Evolutionary conservation across 805 yeast genomes (phyloP).

Genomic region (Metschnikowia lochheadii): DNA sequence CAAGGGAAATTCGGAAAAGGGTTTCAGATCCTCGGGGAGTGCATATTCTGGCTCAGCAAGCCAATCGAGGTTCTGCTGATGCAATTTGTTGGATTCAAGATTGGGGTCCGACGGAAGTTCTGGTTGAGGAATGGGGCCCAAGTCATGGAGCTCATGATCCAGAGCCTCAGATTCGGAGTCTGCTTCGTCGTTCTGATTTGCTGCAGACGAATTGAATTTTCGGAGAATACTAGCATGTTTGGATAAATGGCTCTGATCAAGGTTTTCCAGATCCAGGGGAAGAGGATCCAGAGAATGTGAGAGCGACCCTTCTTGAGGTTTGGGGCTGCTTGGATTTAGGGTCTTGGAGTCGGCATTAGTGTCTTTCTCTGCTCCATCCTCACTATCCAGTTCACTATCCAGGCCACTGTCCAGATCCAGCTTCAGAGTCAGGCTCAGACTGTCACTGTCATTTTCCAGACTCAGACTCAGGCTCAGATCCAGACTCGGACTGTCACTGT

Average conservation of each 20-base stretch:
- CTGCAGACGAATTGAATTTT: slow-evolving; percentile 40
- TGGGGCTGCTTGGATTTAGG: slow-evolving; percentile 6
- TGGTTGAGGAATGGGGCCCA: slow-evolving; percentile 87
- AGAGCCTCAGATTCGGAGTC: slow-evolving; percentile 24
- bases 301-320: too few relatives aligned
- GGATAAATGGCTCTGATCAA: slow-evolving; percentile 13
- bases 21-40: slow-evolving; percentile 40
- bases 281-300: too few relatives aligned
- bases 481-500: background rate
- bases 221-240: slow-evolving; percentile 51
- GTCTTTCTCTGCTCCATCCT: slow-evolving; percentile 11
- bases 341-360: slow-evolving; percentile 11
- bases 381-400: slow-evolving; percentile 7
- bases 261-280: background rate
- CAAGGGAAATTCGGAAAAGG: slow-evolving; percentile 49
- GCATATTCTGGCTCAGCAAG: slow-evolving; percentile 59
- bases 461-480: slow-evolving; percentile 4
- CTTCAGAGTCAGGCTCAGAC: slow-evolving; percentile 8
- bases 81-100: slow-evolving; percentile 26
- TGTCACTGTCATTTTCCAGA: slow-evolving; percentile 4
- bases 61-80: slow-evolving; percentile 53
- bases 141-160: slow-evolving; percentile 21
- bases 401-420: background rate
- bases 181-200: slow-evolving; percentile 14
- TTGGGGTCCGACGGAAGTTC: slow-evolving; percentile 52